A percentile compares a stretch with the other conserved stretches of the same genome.
phyloP scores from a whole-genome alignment of 148 eudicot species.

The Chenopodium quinoa region DNA sequence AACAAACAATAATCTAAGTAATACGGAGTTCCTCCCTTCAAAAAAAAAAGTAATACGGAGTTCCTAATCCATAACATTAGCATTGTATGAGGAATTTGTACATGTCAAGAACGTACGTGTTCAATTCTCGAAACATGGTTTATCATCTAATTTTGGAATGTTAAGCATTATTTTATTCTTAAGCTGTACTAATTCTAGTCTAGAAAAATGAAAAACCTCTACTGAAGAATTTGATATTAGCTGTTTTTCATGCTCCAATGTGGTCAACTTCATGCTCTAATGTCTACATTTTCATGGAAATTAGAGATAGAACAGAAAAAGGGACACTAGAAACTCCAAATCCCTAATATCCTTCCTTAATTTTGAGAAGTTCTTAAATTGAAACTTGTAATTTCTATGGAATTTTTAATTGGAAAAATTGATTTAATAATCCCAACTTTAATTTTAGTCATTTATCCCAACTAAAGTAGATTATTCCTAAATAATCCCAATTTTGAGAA shows the following conservation, averaged over 20 bases:
- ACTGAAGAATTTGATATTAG: neutral
- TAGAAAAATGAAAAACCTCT: neutral
- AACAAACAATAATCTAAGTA: neutral
- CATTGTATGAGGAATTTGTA: neutral
- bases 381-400: neutral
- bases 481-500: no score
- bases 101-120: conserved; percentile 9
- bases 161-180: neutral
- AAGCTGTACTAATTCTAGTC: neutral
- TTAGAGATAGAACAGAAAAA: neutral
- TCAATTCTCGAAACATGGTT: neutral
- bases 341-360: neutral
- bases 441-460: no score
- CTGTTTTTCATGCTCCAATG: neutral
- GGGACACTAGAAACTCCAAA: neutral
- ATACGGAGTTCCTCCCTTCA: no score
- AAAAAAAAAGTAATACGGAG: no score
- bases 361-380: no score
- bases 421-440: no score
- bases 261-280: conserved; percentile 9
- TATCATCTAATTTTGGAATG: neutral
- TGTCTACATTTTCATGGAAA: neutral
- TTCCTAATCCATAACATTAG: neutral
- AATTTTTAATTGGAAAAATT: no score
- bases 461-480: no score